Evolutionary conservation across 345 rosid species (phyloP).

Genomic region (Carallia pectinifolia): DNA sequence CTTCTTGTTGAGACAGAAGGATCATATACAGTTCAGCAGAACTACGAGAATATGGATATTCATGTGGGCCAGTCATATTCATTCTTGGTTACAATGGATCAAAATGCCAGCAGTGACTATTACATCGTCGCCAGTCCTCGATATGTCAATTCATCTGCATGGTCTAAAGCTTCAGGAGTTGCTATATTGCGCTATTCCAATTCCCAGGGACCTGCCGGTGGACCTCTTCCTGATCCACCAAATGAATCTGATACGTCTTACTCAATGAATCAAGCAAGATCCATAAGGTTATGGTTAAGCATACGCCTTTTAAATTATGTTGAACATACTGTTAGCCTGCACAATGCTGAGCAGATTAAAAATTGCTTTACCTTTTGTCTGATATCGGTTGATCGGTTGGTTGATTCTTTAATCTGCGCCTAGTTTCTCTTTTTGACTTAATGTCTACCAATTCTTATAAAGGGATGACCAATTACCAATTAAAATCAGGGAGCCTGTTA

Average conservation of each 20-base stretch:
- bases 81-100: conserved; percentile 89
- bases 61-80: conserved; percentile 95
- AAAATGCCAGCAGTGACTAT: conserved; percentile 73
- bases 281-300: conserved; percentile 74
- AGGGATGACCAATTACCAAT: not conserved
- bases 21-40: conserved; percentile 83
- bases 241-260: conserved; percentile 59
- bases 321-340: conserved; percentile 8
- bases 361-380: not conserved
- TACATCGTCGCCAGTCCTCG: conserved; percentile 84
- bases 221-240: conserved; percentile 88
- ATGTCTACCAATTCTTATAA: conserved; percentile 1
- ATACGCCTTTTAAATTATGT: conserved; percentile 22
- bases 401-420: not conserved
- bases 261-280: conserved; percentile 98
- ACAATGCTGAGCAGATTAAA: conserved; percentile 17
- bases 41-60: conserved; percentile 76
- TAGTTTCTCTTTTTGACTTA: conserved; percentile 3
- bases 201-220: conserved; percentile 78
- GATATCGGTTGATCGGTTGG: too few species aligned
- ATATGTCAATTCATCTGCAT: conserved; percentile 51
- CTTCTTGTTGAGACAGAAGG: conserved; percentile 96
- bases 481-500: not conserved
- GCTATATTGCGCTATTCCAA: conserved; percentile 81
- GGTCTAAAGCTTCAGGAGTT: conserved; percentile 60